phyloP scores from a whole-genome alignment of 805 yeast species.

The Sugiyamaella mastotermitis region DNA sequence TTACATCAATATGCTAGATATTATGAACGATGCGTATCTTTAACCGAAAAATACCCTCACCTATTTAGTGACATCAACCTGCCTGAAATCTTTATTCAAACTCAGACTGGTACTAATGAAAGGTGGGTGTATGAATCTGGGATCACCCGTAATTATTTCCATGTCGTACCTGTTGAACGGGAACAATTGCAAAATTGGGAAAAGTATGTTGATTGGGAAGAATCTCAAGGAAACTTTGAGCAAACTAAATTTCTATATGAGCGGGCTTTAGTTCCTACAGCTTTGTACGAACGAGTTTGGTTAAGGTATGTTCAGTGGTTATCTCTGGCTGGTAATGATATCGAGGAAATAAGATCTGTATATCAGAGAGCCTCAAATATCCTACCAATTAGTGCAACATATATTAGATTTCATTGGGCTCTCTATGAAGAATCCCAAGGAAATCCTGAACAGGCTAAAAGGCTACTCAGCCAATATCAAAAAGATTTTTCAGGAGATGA shows the following conservation, averaged over 20 bases:
- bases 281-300: conserved; percentile 64
- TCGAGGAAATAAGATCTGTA: conserved; percentile 30
- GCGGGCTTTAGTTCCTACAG: conserved; percentile 53
- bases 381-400: conserved; percentile 27
- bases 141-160: conserved; percentile 55
- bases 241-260: conserved; percentile 52
- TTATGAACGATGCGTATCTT: conserved; percentile 36
- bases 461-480: conserved; percentile 17
- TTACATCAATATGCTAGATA: conserved; percentile 84
- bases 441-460: conserved; percentile 24
- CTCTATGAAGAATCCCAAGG: conserved; percentile 29
- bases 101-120: conserved; percentile 47
- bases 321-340: conserved; percentile 4
- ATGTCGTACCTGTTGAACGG: conserved; percentile 39
- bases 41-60: conserved; percentile 11
- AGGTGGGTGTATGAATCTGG: conserved; percentile 75
- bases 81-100: conserved; percentile 34
- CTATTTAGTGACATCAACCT: conserved; percentile 12
- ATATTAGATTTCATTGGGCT: conserved; percentile 29
- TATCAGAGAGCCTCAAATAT: conserved; percentile 47
- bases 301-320: conserved; percentile 55
- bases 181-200: conserved; percentile 54
- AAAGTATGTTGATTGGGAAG: conserved; percentile 54
- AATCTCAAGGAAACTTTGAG: conserved; percentile 26
- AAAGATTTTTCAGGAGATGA: conserved; percentile 10